Evolutionary conservation across 345 rosid species (phyloP), one percentile per base, ranked within the genome.

Genomic region (Barbarea vulgaris): DNA sequence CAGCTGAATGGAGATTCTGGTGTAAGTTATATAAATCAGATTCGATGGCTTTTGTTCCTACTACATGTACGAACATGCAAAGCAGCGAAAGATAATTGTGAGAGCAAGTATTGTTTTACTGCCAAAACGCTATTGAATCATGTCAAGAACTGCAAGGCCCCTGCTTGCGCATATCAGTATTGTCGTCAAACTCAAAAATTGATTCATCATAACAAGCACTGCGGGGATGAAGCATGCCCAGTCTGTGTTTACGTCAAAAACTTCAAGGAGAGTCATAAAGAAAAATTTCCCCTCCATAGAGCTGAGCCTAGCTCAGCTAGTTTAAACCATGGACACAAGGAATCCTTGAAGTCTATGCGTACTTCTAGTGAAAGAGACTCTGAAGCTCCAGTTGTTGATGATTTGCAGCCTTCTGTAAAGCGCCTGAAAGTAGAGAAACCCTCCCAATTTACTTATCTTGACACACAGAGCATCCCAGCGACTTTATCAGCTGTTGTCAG

Each of bases 11-110:
- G 88, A 63, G 84, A 82, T 62, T 82, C 79, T 70, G 93, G 85
- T 48, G 67, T 61, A 64, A 91, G 86, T 73, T 87, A 84, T 72
- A 78, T 65, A 66, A 87, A 91, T 67, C 97, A 92, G 76, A 81
- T 81, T 70, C 87, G 82, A 75, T 95, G 99, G 97, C 91, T 95
- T 80, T 79, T 95, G 85, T 85, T 90, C 77, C 77, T 95, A 82
- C 81, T 86, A 41, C 99, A 95, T 87, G 97, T 92, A 36, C 88
- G 89, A 25, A 78, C 84, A 58, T 95, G 99, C 84, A 54, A 84
- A 14, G 89, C 97, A 48, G 89, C 85, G 3, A 89, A 87, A 83
- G 97, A 87, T 55, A 81, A 84, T 61, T 95, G 99, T 82, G 85
- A 60, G 22, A 92, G 83, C 21, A 61, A 28, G 69, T 74, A 83